These are phyloP conservation scores for Trichosanthes truncata DNA, from an alignment of 306 rosid species.

Conservation along the genomic window DNA sequence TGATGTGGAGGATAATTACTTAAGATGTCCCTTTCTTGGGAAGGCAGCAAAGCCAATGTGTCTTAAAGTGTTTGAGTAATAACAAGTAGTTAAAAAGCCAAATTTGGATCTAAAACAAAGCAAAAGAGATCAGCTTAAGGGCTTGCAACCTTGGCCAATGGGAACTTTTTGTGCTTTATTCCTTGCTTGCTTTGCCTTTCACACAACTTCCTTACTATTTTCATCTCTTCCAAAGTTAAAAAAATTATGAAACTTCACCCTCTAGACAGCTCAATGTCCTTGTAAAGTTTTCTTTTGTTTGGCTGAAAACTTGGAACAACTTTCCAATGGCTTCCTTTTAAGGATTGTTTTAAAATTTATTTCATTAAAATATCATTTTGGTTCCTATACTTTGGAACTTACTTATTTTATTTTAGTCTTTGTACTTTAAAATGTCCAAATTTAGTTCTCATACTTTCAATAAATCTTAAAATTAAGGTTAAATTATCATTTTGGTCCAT, in stretches of 20 bases:
- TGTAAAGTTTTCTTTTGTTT: background rate
- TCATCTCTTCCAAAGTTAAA: background rate
- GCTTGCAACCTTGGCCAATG: background rate
- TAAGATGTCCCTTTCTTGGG: constrained; percentile 6
- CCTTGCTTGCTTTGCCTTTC: constrained; percentile 3
- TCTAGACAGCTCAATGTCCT: background rate
- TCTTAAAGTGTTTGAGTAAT: background rate
- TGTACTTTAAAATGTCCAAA: no score
- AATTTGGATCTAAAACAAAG: background rate
- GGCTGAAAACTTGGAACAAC: background rate
- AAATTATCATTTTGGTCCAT: no score
- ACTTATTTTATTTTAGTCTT: no score
- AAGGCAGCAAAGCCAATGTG: constrained; percentile 4
- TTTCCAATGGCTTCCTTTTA: background rate
- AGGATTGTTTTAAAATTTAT: no score
- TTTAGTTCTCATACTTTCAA: no score
- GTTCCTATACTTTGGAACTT: no score
- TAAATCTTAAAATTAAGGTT: no score
- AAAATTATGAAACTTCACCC: background rate
- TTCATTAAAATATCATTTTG: no score
- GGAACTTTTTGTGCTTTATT: background rate
- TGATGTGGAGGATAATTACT: background rate
- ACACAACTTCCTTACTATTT: background rate
- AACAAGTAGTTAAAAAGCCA: background rate
- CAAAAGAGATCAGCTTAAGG: background rate